These are phyloP conservation scores for Eragrostis tef DNA, from an alignment of 202 grass and related monocot genomes.

Conservation along the genomic window DNA sequence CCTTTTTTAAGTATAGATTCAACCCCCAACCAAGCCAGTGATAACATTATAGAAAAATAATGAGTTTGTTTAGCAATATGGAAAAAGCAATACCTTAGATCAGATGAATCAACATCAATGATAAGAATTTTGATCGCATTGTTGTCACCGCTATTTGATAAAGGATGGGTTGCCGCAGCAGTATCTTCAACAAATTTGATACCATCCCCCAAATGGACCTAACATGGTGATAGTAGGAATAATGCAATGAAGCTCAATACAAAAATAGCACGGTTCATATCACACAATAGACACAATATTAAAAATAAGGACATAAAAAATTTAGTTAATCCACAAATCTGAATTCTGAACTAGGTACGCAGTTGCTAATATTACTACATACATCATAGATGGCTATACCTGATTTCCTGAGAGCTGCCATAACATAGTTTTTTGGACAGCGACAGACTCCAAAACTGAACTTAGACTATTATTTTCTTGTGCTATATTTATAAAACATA, in stretches of 20 bases:
- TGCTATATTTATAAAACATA: neutral
- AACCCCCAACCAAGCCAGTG: neutral
- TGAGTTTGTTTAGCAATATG: neutral
- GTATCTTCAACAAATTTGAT: constrained; percentile 68
- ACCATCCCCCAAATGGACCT: constrained; percentile 84
- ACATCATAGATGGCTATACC: neutral
- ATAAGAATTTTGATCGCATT: constrained; percentile 70
- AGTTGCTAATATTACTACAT: neutral
- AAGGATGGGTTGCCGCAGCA: constrained; percentile 37
- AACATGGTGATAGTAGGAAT: constrained; percentile 34
- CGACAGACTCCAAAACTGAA: neutral
- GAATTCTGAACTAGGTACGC: neutral
- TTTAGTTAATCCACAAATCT: neutral
- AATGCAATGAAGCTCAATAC: constrained; percentile 23
- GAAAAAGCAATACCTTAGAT: constrained; percentile 67
- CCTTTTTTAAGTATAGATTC: neutral
- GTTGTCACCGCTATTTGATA: constrained; percentile 43
- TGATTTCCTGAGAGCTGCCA: neutral
- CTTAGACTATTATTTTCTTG: neutral
- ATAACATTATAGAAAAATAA: neutral
- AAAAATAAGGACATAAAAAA: neutral
- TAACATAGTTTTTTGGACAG: neutral
- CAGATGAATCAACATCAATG: constrained; percentile 94
- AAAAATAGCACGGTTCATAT: neutral
- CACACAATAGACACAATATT: neutral